Base-by-base conservation (phyloP, 257 asterid species). In the Salvia rosmarinus region DNA sequence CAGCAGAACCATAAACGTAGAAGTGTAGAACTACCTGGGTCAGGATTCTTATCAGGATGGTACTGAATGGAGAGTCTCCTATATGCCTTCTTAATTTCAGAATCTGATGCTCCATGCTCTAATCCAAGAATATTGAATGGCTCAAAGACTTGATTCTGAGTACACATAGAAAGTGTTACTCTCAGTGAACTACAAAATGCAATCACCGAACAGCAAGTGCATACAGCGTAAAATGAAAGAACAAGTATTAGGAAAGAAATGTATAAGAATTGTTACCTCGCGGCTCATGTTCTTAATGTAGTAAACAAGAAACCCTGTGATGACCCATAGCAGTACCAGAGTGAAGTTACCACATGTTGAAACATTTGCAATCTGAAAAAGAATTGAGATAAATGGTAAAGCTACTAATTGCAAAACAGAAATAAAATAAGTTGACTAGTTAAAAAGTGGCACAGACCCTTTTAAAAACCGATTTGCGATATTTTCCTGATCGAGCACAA, bases 31-130 rank as follows among this genome's bases (percentile, higher is more conserved):
- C 64, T 82, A 94, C 96, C 96, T 86, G 96, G 99, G 60, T 94
- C 96, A 1, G 99, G 97, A 78, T 94, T 94, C 82, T 94, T 94
- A 86, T 94, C 99, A 17, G 99, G 97, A 68, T 94, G 97, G 80
- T 94, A 94, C 72, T 88, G 96, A 71, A 91, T 81, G 67, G 99
- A 94, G 69, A 91, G 97, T 77, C 83, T 84, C 79, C 99, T 83
- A 79, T 91, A 94, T n/a, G 96, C 96, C 84, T 89, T 94, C 90
- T 94, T 94, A 78, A 94, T 91, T 64, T 68, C 90, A n/a, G 90
- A 69, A 10, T 91, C 96, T 13, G 96, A 80, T 71, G 92, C 99
- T 66, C 97, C 97, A 59, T 96, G 84, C 76, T 83, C 89, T 76
- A 94, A 74, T 79, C 96, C 99, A 82, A 94, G 99, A 82, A 94